Evolutionary conservation across 2,329 filamentous ascomycete species (phyloP).

Genomic region (Talaromyces sp.): DNA sequence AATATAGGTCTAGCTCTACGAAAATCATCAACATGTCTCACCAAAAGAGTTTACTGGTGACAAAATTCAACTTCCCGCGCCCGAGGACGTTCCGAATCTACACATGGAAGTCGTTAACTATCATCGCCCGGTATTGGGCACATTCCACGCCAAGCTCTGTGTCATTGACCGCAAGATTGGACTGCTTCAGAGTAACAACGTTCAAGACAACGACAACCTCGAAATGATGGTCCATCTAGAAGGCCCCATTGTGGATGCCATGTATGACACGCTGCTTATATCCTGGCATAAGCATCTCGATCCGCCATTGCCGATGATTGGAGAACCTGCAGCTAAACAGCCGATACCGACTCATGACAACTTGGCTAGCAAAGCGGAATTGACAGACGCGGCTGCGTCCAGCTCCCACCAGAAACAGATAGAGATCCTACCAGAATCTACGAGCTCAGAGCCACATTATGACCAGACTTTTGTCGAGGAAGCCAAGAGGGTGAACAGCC

Average conservation of each 20-base stretch:
- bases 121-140: slow-evolving; percentile 67
- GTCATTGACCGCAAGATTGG: slow-evolving; percentile 70
- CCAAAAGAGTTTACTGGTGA: slow-evolving; percentile 57
- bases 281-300: slow-evolving; percentile 65
- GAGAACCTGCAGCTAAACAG: slow-evolving; percentile 45
- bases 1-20: slow-evolving; percentile 41
- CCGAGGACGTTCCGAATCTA: slow-evolving; percentile 66
- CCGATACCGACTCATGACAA: background rate
- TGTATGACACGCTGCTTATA: slow-evolving; percentile 71
- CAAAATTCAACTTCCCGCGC: slow-evolving; percentile 58
- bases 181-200: slow-evolving; percentile 73
- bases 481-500: slow-evolving; percentile 58
- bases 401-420: slow-evolving; percentile 19
- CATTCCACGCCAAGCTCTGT: slow-evolving; percentile 75
- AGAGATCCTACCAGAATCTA: slow-evolving; percentile 52
- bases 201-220: slow-evolving; percentile 70
- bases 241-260: slow-evolving; percentile 69
- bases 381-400: background rate
- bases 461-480: slow-evolving; percentile 61
- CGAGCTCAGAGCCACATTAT: slow-evolving; percentile 59
- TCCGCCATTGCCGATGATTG: slow-evolving; percentile 56
- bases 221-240: slow-evolving; percentile 78
- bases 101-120: slow-evolving; percentile 71
- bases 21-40: slow-evolving; percentile 62
- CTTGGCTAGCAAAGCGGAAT: background rate